These are phyloP conservation scores for Aspergillus homomorphus DNA, from an alignment of 495 filamentous ascomycete genomes.

Conservation along the genomic window DNA sequence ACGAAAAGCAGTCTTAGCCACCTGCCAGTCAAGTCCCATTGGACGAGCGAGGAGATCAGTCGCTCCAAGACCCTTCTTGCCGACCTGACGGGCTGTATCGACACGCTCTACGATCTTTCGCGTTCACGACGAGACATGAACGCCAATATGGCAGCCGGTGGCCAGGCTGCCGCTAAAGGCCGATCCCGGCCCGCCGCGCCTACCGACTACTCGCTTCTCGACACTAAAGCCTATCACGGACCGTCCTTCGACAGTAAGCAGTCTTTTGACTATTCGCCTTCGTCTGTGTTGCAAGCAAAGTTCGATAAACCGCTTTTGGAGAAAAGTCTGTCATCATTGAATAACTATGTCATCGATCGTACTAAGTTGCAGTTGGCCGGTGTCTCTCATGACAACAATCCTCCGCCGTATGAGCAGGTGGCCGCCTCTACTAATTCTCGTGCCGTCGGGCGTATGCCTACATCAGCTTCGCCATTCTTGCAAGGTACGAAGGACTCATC, in stretches of 20 bases:
- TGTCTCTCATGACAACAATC: slow-evolving; percentile 40
- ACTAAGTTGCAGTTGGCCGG: slow-evolving; percentile 45
- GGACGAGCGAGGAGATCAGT: slow-evolving; percentile 50
- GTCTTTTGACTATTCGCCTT: slow-evolving; percentile 20
- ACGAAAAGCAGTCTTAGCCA: slow-evolving; percentile 35
- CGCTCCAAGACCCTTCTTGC: slow-evolving; percentile 60
- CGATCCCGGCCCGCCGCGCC: slow-evolving; percentile 22
- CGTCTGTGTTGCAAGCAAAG: slow-evolving; percentile 16
- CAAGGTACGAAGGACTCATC: slow-evolving; percentile 37
- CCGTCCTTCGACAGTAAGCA: slow-evolving; percentile 34
- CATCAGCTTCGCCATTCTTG: slow-evolving; percentile 38
- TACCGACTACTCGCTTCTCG: slow-evolving; percentile 9
- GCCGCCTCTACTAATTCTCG: slow-evolving; percentile 45
- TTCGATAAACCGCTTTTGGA: slow-evolving; percentile 15
- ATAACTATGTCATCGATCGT: slow-evolving; percentile 40
- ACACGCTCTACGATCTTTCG: slow-evolving; percentile 85
- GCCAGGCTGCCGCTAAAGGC: slow-evolving; percentile 26
- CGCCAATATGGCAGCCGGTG: slow-evolving; percentile 38
- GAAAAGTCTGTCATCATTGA: slow-evolving; percentile 20
- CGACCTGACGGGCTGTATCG: slow-evolving; percentile 80
- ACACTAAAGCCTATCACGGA: slow-evolving; percentile 29
- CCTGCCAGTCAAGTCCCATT: slow-evolving; percentile 39
- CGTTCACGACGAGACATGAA: slow-evolving; percentile 58
- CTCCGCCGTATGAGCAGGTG: slow-evolving; percentile 47
- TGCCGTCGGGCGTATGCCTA: slow-evolving; percentile 44